Percentiles rank a stretch among this genome's conserved stretches.
Conservation (phyloP, 2,329 filamentous ascomycete species). For the Xylariaceae sp. region DNA sequence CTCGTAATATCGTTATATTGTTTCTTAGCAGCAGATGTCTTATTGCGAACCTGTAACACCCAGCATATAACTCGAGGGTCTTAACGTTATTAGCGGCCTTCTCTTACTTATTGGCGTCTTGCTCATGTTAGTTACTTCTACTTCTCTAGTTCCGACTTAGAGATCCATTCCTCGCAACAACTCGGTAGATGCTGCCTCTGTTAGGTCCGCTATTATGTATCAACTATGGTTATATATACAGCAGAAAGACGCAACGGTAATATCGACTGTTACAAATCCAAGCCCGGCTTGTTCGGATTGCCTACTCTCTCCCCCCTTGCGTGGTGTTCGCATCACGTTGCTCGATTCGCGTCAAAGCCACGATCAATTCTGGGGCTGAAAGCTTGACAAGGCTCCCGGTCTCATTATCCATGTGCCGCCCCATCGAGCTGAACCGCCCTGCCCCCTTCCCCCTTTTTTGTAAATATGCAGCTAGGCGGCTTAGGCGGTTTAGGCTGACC, state of each 20-base stretch:
- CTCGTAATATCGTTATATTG: constrained; percentile 89
- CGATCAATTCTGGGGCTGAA: background rate
- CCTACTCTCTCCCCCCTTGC: too few relatives aligned
- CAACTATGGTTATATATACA: background rate
- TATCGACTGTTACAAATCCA: background rate
- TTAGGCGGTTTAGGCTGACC: background rate
- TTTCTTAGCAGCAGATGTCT: constrained; percentile 71
- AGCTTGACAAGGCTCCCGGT: background rate
- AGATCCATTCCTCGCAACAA: constrained; percentile 73
- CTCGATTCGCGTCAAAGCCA: too few relatives aligned
- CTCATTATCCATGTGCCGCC: background rate
- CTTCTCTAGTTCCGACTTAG: constrained; percentile 91
- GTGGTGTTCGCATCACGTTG: too few relatives aligned
- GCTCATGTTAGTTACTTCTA: constrained; percentile 86
- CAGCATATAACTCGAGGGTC: constrained; percentile 93
- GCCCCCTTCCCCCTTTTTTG: too few relatives aligned
- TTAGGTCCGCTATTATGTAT: constrained; percentile 31
- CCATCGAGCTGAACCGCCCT: background rate
- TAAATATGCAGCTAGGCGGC: too few relatives aligned
- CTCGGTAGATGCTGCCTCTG: constrained; percentile 49
- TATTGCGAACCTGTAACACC: constrained; percentile 72
- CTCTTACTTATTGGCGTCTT: constrained; percentile 85
- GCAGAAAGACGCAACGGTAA: background rate
- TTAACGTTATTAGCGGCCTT: constrained; percentile 73
- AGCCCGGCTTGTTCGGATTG: too few relatives aligned